Evolutionary conservation across 805 yeast species (phyloP), one percentile per base, ranked within the genome.

Genomic region (Candida broadrunensis): DNA sequence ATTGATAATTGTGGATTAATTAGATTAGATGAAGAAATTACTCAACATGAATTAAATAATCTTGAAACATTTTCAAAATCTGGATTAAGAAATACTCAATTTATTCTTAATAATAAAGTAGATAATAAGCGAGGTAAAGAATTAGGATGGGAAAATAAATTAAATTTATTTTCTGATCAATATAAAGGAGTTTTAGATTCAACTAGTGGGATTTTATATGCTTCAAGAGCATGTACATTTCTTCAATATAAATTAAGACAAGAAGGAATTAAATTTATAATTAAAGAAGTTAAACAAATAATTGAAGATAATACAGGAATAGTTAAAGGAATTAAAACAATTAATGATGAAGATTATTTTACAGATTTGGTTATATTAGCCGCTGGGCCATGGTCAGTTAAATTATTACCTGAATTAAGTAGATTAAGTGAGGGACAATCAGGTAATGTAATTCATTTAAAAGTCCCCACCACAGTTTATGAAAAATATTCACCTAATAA

Each of bases 341-440:
- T 49, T 9, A 61, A 55, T 32, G 65, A 65, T 3, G 36, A 44
- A 6, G 35, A 18, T 0, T 60, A 57, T 41, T 27, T 16, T 34
- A 48, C 61, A 8, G 54, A 49, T 15, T 41, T 55, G 25, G 50
- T 48, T 2, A 54, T 60, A 12, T 40, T 58, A 17, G 50, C 49
- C 15, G 47, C 56, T 36, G 65, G 65, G 11, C 60, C 61, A 13
- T 60, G 63, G 63, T 34, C 42, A 7, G 48, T 58, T 7, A 31
- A 37, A 16, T 39, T 59, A 6, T 50, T 58, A 25, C 67, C 69
- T n/a, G 63, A 61, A 40, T 53, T 66, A 5, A 63, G 56, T 37
- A 70, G 70, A 11, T 49, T 65, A 34, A 57, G 58, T 43, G 70
- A 65, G 41, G 72, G 60, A 0, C 54, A 63, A n/a, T 56, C 58